Evolutionary conservation across 805 yeast species (phyloP).

Genomic region (Myxozyma nipponensis): DNA sequence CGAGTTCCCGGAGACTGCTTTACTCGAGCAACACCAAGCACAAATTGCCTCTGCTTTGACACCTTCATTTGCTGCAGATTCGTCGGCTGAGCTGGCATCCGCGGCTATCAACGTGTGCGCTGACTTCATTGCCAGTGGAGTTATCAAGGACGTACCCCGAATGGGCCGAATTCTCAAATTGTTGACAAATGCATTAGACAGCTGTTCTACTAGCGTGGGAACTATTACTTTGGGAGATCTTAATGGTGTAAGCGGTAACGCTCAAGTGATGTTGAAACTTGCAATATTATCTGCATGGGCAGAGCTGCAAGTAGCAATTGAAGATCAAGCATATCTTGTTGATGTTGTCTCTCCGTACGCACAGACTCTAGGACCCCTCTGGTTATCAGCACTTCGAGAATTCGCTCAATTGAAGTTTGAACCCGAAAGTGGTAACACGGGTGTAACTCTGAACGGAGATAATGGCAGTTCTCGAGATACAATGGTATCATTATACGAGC

Average conservation of each 20-base stretch:
- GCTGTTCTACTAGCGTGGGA: slow-evolving; percentile 30
- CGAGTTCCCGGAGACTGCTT: slow-evolving; percentile 61
- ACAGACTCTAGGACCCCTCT: slow-evolving; percentile 61
- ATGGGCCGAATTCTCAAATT: slow-evolving; percentile 58
- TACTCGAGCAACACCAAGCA: slow-evolving; percentile 90
- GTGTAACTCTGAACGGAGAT: neutral
- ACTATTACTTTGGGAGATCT: slow-evolving; percentile 39
- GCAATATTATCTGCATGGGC: slow-evolving; percentile 46
- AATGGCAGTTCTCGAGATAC: slow-evolving; percentile 13
- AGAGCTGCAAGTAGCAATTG: slow-evolving; percentile 35
- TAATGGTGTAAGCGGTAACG: slow-evolving; percentile 36
- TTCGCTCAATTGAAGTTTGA: slow-evolving; percentile 63
- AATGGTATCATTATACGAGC: slow-evolving; percentile 45
- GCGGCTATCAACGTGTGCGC: slow-evolving; percentile 77
- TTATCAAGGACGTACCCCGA: slow-evolving; percentile 46
- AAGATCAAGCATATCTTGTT: slow-evolving; percentile 36
- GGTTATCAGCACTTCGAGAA: slow-evolving; percentile 75
- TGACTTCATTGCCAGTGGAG: slow-evolving; percentile 61
- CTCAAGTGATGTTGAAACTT: slow-evolving; percentile 37
- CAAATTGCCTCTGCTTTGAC: slow-evolving; percentile 85
- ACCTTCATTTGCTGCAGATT: slow-evolving; percentile 75
- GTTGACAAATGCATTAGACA: slow-evolving; percentile 63
- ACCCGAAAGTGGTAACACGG: slow-evolving; percentile 34
- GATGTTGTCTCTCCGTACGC: slow-evolving; percentile 49
- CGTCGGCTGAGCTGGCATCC: slow-evolving; percentile 68